Base-by-base conservation (phyloP, 1,284 basidiomycete genomes). In the Anthracocystis setariae region DNA sequence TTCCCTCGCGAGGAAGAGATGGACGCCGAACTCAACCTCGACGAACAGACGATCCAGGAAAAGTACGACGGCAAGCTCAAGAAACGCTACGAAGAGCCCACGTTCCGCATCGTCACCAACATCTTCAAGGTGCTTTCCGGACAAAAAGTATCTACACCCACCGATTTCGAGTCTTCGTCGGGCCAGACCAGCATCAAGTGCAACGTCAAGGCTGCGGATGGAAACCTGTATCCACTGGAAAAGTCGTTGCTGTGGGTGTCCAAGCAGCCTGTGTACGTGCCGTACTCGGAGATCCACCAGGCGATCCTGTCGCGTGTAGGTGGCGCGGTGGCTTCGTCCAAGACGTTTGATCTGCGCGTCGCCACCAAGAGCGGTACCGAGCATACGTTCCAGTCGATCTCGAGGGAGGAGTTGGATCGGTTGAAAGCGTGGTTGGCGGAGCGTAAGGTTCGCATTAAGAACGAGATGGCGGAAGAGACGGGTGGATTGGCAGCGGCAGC, bases 201-300 rank as follows among this genome's bases (percentile, higher is more conserved):
- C 76, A 98, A 98, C 84, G 88, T 98, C 79, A 98, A 98, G 85
- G 96, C 96, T 42, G 89, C 92, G 15, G 94, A 97, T 84, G 96
- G 96, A 68, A 93, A 97, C 83, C 89, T 99, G 24, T 98, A 97
- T 87, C 89, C 98, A 86, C 89, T 99, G 67, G 96, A 98, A 83
- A 97, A 97, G 88, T 93, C 92, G 82, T 87, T 99, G 48, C 92
- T 99, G 84, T 99, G 98, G 86, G 94, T 98, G 55, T 94, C 94
- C 61, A 98, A 98, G 84, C 91, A 94, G 79, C 94, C 96, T 1
- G 90, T 91, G 37, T 90, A 97, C 77, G 88, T 98, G 76, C 92
- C 96, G 73, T 90, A 96, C 73, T 88, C 89, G 57, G 93, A 98
- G 79, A 91, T 98, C 60, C 90, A 94, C 77, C 91, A 92, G 84